Base-by-base conservation (phyloP, 2,329 filamentous ascomycete genomes). In the Apiospora kogelbergensis region DNA sequence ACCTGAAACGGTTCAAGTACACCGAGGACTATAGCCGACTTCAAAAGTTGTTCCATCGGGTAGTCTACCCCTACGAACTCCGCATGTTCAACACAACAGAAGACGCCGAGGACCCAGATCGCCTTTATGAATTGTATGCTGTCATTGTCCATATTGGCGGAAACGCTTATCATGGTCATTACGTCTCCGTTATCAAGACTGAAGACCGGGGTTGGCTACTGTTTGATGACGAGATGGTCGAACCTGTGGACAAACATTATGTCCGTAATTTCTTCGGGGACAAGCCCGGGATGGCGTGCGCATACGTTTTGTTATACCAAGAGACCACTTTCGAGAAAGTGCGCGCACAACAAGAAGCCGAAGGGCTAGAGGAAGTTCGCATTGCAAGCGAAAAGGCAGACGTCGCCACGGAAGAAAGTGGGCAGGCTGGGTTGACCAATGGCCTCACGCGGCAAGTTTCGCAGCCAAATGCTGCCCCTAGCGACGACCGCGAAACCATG, bases 211-310 rank as follows among this genome's bases (percentile, higher is more conserved):
- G 96, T 37, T 99, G 96, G 96, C 83, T 99, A 53, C 83, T 99
- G 6, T 99, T 99, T 75, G 96, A 99, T 74, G 96, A 99, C 76
- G 96, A 99, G 81, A 94, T 98, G 89, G 96, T 99, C 5, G 96
- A 99, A 79, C 96, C 96, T 0, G 96, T 99, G 6, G 94, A 98
- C 80, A 98, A 98, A 80, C 91, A 93, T 77, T 99, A 97, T 77
- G 96, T 99, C 45, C 89, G 92, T 73, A 98, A 97, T 79, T 99
- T 99, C 81, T 99, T 99, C 75, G 96, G 96, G 20, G 96, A 98
- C 78, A 94, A 93, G 76, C 91, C 92, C 0, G 94, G 94, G 3
- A 89, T 97, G 79, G 96, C 96, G 11, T 98, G 95, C 75, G 96
- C 96, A 40, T 99, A 99, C 76, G 95, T 99, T 20, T 84, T 99